Percentiles rank a stretch among this genome's conserved stretches.
phyloP scores from a whole-genome alignment of 2,329 filamentous ascomycete species.

The Meredithiella fracta region DNA sequence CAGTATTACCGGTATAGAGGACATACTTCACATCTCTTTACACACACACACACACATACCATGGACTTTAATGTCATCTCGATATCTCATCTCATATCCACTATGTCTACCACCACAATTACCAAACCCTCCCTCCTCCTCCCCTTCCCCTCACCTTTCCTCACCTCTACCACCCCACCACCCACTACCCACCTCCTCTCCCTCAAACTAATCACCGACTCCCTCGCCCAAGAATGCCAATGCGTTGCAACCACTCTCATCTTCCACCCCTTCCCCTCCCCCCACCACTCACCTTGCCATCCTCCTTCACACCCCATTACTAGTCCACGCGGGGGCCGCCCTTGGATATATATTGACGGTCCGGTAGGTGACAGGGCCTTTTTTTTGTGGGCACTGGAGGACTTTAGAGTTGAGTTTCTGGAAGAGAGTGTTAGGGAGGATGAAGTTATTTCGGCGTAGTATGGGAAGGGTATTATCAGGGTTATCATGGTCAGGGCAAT shows the following conservation, averaged over 20 bases:
- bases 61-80: no score
- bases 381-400: slow-evolving; percentile 1
- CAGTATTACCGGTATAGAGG: no score
- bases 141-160: neutral
- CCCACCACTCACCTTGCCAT: slow-evolving; percentile 26
- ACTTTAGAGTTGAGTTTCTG: neutral
- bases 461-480: slow-evolving; percentile 1
- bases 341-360: slow-evolving; percentile 1
- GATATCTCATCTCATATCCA: no score
- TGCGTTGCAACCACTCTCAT: slow-evolving; percentile 47
- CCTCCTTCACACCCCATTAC: slow-evolving; percentile 10
- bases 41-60: no score
- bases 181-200: slow-evolving; percentile 34
- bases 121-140: neutral
- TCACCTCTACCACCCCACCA: neutral
- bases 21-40: no score
- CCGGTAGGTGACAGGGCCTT: slow-evolving; percentile 2
- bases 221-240: slow-evolving; percentile 67
- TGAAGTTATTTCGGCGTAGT: neutral
- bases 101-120: neutral
- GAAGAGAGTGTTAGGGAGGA: neutral
- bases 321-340: slow-evolving; percentile 23
- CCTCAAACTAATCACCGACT: slow-evolving; percentile 62
- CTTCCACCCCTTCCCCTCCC: slow-evolving; percentile 39
- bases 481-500: neutral